These are phyloP conservation scores for Fusarium annulatum DNA, from an alignment of 2,329 filamentous ascomycete genomes.

Conservation along the genomic window DNA sequence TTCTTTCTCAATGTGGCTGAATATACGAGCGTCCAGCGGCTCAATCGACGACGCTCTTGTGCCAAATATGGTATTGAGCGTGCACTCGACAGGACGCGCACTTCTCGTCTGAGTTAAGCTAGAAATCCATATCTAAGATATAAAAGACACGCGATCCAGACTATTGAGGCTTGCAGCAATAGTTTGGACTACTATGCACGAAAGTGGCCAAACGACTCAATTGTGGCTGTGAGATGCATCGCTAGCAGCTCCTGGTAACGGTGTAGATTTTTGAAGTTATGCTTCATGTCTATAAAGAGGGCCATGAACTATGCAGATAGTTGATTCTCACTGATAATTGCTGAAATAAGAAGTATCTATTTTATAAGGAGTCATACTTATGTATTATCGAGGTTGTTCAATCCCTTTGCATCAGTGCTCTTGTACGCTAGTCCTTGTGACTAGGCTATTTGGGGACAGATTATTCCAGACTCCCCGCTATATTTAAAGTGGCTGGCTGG, in stretches of 20 bases:
- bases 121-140: not conserved
- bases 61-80: not conserved
- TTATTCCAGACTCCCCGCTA: not conserved
- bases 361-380: not conserved
- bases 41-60: not conserved
- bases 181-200: not conserved
- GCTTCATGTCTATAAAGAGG: not conserved
- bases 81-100: no score
- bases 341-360: rapidly evolving
- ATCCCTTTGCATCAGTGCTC: rapidly evolving
- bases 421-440: not conserved
- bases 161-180: not conserved
- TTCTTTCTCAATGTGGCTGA: not conserved
- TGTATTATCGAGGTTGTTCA: rapidly evolving
- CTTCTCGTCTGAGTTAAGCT: rapidly evolving
- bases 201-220: not conserved
- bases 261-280: not conserved
- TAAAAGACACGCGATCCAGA: not conserved
- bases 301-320: not conserved
- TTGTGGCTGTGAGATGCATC: not conserved
- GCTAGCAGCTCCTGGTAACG: not conserved
- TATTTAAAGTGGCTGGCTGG: not conserved
- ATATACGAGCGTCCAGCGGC: rapidly evolving
- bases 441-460: not conserved
- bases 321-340: rapidly evolving